Conservation (phyloP, 2,329 filamentous ascomycete genomes). For the Bimuria novae-zelandiae region DNA sequence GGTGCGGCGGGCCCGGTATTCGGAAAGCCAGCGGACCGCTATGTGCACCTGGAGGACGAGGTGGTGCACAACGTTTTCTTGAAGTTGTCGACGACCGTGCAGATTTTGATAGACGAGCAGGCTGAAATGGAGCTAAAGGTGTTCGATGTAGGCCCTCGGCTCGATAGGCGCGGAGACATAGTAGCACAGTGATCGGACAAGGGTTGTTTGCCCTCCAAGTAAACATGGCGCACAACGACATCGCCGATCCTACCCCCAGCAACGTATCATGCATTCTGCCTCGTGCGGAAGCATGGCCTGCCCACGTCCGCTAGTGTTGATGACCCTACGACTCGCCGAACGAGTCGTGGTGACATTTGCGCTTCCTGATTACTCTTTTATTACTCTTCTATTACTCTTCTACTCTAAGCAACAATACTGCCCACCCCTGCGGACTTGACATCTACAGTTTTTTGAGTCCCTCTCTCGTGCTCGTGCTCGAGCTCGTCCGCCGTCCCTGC, state of each 20-base stretch:
- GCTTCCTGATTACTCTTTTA: constrained; percentile 1
- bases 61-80: background rate
- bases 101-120: constrained; percentile 9
- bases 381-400: background rate
- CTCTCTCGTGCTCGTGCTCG: background rate
- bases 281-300: constrained; percentile 16
- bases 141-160: constrained; percentile 8
- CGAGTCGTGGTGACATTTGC: background rate
- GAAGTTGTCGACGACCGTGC: constrained; percentile 6
- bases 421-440: background rate
- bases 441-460: background rate
- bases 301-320: constrained; percentile 3
- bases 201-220: constrained; percentile 5
- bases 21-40: too few species aligned
- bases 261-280: constrained; percentile 22
- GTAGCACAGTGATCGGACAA: constrained; percentile 12
- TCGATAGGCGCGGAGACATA: constrained; percentile 12
- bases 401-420: background rate
- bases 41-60: background rate
- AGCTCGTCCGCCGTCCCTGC: background rate
- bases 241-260: constrained; percentile 18
- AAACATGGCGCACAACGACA: constrained; percentile 13
- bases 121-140: constrained; percentile 6
- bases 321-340: constrained; percentile 18
- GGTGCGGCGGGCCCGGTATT: background rate